Percentiles rank a stretch among this genome's conserved stretches.
Conservation (phyloP, 768 basidiomycete species). For the Boletellus ananiceps region DNA sequence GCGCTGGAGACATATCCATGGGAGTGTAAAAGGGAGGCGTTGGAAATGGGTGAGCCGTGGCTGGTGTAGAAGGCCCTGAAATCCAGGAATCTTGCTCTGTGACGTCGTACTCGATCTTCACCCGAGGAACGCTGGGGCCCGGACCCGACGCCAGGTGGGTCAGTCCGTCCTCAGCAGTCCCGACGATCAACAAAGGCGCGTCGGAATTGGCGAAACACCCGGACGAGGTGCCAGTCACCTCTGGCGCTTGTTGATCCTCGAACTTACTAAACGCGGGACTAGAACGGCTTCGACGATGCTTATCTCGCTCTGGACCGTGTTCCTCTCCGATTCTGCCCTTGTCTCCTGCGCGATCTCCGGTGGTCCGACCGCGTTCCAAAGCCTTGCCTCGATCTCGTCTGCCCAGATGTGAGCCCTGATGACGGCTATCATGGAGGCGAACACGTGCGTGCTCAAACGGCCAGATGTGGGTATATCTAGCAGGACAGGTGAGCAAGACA, state of each 20-base stretch:
- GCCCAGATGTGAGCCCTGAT: conserved; percentile 26
- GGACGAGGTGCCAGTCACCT: background rate
- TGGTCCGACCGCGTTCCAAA: conserved; percentile 13
- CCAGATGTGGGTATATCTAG: conserved; percentile 93
- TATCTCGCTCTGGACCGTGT: conserved; percentile 4
- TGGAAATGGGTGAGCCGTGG: conserved; percentile 17
- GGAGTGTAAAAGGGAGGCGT: conserved; percentile 27
- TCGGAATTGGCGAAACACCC: conserved; percentile 7
- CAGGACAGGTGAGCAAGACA: conserved; percentile 2
- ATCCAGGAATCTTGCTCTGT: conserved; percentile 18
- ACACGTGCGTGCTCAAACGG: conserved; percentile 95
- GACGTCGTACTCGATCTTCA: conserved; percentile 22
- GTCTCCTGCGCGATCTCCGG: conserved; percentile 6
- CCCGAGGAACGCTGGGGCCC: conserved; percentile 11
- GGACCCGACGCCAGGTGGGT: background rate
- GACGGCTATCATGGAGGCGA: conserved; percentile 46
- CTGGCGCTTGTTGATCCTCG: background rate
- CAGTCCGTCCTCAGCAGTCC: background rate
- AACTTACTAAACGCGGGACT: conserved; percentile 11
- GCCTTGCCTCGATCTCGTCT: conserved; percentile 21
- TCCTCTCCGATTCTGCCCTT: conserved; percentile 5
- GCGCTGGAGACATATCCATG: conserved; percentile 18
- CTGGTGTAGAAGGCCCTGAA: conserved; percentile 22
- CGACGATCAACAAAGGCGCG: background rate
- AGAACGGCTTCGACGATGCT: conserved; percentile 18